Conservation (phyloP, 306 rosid genomes). For the Astragalus membranaceus region DNA sequence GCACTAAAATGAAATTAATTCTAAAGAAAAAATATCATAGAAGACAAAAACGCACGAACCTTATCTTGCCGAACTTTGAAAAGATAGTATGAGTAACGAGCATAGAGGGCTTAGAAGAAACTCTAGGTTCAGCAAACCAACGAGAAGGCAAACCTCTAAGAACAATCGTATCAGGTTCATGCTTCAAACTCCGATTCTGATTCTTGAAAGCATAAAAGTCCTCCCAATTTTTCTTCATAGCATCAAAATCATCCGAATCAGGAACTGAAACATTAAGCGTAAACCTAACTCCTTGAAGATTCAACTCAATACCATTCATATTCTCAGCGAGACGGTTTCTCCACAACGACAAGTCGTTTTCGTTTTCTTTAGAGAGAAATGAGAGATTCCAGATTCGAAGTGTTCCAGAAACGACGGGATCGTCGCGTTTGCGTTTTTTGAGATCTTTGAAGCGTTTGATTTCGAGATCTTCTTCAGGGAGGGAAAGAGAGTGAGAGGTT, state of each 20-base stretch:
- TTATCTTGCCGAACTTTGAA: slow-evolving; percentile 81
- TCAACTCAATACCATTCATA: slow-evolving; percentile 70
- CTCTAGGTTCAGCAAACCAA: slow-evolving; percentile 92
- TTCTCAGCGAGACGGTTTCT: slow-evolving; percentile 48
- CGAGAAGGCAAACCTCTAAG: slow-evolving; percentile 72
- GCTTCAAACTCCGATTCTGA: slow-evolving; percentile 50
- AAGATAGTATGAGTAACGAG: slow-evolving; percentile 90
- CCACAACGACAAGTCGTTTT: slow-evolving; percentile 29
- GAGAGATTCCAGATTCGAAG: slow-evolving; percentile 59
- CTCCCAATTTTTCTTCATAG: slow-evolving; percentile 62
- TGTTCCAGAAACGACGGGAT: slow-evolving; percentile 60
- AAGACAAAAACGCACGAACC: slow-evolving; percentile 22
- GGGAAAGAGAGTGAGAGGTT: slow-evolving; percentile 44
- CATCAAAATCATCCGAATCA: slow-evolving; percentile 50
- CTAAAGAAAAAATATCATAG: neutral
- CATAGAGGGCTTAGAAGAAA: slow-evolving; percentile 93
- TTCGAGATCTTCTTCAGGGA: slow-evolving; percentile 62
- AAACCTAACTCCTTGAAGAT: slow-evolving; percentile 68
- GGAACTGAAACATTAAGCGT: slow-evolving; percentile 48
- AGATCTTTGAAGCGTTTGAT: slow-evolving; percentile 51
- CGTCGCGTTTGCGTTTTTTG: slow-evolving; percentile 80
- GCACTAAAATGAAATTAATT: neutral
- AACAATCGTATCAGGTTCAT: slow-evolving; percentile 64
- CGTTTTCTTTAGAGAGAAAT: slow-evolving; percentile 3
- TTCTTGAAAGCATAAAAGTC: slow-evolving; percentile 53